Evolutionary conservation across 2,329 filamentous ascomycete species (phyloP).

Genomic region (Apiospora malaysiana): DNA sequence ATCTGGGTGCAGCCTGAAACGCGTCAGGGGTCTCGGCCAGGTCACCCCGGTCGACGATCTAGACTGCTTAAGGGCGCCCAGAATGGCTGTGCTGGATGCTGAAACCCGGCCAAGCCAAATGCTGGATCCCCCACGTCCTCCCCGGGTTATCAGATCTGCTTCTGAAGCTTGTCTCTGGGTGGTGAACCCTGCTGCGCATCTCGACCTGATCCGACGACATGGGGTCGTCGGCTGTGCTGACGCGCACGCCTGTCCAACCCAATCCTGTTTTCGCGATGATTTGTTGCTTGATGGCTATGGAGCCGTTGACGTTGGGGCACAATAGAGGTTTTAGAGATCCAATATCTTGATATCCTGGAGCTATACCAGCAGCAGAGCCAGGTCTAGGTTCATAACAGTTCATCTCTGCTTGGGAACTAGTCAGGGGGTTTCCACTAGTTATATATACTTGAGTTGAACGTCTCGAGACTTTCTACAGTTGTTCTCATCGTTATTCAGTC

Average conservation of each 20-base stretch:
- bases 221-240: neutral
- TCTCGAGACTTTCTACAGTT: neutral
- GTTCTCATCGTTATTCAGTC: neutral
- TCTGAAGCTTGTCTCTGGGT: too few species aligned
- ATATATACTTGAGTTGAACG: neutral
- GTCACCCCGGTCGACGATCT: neutral
- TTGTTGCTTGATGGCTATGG: neutral
- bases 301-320: neutral
- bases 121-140: neutral
- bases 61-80: neutral
- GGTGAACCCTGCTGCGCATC: neutral
- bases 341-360: neutral
- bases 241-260: neutral
- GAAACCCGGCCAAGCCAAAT: neutral
- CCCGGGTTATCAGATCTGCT: conserved; percentile 1
- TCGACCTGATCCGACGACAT: neutral
- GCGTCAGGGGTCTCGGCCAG: neutral
- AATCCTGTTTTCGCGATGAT: neutral
- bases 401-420: neutral
- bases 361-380: neutral
- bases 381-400: neutral
- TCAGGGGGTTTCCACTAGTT: neutral
- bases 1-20: neutral
- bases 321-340: neutral
- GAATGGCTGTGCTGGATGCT: neutral